Percentiles rank a stretch among this genome's conserved stretches.
Evolutionary conservation across 768 basidiomycete species (phyloP).

Genomic region (Lentinula boryana): DNA sequence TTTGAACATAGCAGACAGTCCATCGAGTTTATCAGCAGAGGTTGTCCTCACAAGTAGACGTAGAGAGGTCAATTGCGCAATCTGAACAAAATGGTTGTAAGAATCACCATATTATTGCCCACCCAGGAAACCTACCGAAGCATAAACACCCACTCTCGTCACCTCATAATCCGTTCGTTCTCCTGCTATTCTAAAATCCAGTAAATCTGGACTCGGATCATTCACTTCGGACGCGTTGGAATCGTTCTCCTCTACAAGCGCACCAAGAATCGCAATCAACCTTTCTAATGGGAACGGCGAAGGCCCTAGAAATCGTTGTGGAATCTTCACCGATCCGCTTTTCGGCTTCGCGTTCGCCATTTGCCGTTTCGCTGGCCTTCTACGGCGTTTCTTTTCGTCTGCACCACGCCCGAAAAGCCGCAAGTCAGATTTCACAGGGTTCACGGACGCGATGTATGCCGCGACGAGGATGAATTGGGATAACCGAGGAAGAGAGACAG

Average conservation of each 20-base stretch:
- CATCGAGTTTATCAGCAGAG: slow-evolving; percentile 56
- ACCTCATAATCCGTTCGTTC: slow-evolving; percentile 76
- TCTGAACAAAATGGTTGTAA: slow-evolving; percentile 29
- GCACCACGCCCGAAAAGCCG: slow-evolving; percentile 76
- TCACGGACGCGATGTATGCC: slow-evolving; percentile 78
- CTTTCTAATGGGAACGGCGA: slow-evolving; percentile 74
- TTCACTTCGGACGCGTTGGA: slow-evolving; percentile 17
- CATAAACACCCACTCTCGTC: slow-evolving; percentile 51
- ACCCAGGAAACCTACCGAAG: slow-evolving; percentile 37
- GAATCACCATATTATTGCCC: background rate
- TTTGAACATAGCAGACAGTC: slow-evolving; percentile 60
- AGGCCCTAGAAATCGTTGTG: slow-evolving; percentile 79
- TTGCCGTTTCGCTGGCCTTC: slow-evolving; percentile 31
- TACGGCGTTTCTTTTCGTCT: slow-evolving; percentile 58
- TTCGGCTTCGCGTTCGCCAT: slow-evolving; percentile 31
- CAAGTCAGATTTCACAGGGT: slow-evolving; percentile 74
- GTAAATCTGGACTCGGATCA: slow-evolving; percentile 34
- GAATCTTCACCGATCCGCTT: slow-evolving; percentile 45
- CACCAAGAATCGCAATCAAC: slow-evolving; percentile 73
- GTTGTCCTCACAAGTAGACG: slow-evolving; percentile 64
- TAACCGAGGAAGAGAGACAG: slow-evolving; percentile 50
- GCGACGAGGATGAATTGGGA: slow-evolving; percentile 74
- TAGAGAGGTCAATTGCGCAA: slow-evolving; percentile 59
- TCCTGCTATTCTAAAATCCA: slow-evolving; percentile 51
- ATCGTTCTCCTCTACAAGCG: slow-evolving; percentile 71